Evolutionary conservation across 306 rosid species (phyloP), one percentile per base, ranked within the genome.

Genomic region (Ziziphus jujuba): DNA sequence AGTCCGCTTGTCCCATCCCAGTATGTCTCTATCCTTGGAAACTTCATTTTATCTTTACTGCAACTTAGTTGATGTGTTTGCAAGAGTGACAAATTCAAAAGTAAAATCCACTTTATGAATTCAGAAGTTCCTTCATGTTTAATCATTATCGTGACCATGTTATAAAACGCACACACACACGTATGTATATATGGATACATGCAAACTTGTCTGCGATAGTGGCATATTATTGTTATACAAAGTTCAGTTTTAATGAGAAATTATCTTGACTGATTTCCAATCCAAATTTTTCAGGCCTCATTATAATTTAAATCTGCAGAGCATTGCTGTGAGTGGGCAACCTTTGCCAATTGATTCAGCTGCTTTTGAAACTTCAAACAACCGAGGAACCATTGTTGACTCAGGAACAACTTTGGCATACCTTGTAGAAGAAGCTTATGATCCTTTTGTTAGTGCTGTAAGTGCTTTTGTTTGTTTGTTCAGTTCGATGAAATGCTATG

Each of bases 1-100:
- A 90, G 89, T 78, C 98, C 98, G 13, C 97, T 93, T 67, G 95
- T 88, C 61, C 96, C 96, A 20, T 90, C 91, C 20, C 98, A 90
- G 98, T 93, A 93, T 64, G 98, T 74, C 83, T 80, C 79, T 55
- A 67, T 81, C 81, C 79, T 59, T 56, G 61, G 69, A 65, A 72
- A 53, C 67, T 77, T 66, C 19, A 6, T 61, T 75, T 75, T 67
- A 20, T 61, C 58, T 66, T 34, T 21, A 34, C 50, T 51, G 21
- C 54, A 45, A 17, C 12, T 58, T 54, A 9, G 33, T 54, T 55
- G 9, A 7, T 55, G 7, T 16, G n/a, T 25, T 22, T 55, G 16
- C 15, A 55, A 21, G 36, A 20, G 11, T 23, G 34, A 17, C 15
- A n/a, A 50, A 19, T 50, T 19, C 55, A 16, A 50, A 50, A 10